Conservation (phyloP, 1,139 yeast genomes). For the Taiozyma sp. region DNA sequence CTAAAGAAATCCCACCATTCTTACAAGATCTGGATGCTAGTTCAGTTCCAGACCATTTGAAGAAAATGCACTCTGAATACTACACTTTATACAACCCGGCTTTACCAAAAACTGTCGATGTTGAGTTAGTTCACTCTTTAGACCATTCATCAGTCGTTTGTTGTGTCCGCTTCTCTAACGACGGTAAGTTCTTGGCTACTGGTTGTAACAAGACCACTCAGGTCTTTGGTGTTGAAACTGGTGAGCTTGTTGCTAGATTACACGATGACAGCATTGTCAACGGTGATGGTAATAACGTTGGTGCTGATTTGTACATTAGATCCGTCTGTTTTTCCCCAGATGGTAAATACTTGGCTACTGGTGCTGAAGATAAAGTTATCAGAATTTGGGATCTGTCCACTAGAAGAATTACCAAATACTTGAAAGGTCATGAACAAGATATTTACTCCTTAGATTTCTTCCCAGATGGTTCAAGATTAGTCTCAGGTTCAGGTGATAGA, state of each 20-base stretch:
- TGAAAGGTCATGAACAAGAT: constrained; percentile 97
- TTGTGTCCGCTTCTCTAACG: constrained; percentile 90
- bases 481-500: constrained; percentile 95
- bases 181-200: constrained; percentile 92
- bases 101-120: constrained; percentile 69
- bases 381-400: constrained; percentile 95
- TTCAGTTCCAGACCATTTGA: constrained; percentile 72
- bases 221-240: constrained; percentile 89
- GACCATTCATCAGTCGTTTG: constrained; percentile 95
- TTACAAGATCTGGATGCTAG: constrained; percentile 79
- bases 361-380: constrained; percentile 96
- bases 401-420: constrained; percentile 79
- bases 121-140: constrained; percentile 82
- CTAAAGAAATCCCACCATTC: constrained; percentile 77
- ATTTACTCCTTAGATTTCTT: constrained; percentile 93
- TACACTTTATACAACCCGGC: constrained; percentile 91
- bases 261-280: constrained; percentile 65
- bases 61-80: constrained; percentile 84
- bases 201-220: constrained; percentile 97
- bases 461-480: constrained; percentile 92
- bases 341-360: constrained; percentile 93
- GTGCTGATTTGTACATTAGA: constrained; percentile 83
- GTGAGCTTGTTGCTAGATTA: constrained; percentile 82
- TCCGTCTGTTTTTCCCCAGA: constrained; percentile 97
- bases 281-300: constrained; percentile 28